phyloP scores from a whole-genome alignment of 768 basidiomycete genomes.

The Melanogaster broomeanus region DNA sequence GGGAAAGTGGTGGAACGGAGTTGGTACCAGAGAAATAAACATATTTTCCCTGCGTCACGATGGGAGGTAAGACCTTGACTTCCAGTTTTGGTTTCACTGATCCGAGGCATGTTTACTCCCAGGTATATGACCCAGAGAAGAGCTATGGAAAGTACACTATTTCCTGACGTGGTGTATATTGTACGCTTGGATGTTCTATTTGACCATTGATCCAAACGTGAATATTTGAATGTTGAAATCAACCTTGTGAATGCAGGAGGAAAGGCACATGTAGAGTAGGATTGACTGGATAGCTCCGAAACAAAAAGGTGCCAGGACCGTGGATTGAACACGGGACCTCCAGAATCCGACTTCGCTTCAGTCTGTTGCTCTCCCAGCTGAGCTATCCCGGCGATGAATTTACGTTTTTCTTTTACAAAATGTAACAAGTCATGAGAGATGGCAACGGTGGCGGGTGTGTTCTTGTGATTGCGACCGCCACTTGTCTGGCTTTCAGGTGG shows the following conservation, averaged over 20 bases:
- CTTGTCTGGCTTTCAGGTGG: no score
- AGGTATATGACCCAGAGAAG: slow-evolving; percentile 95
- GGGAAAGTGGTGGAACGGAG: slow-evolving; percentile 97
- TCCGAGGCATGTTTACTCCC: not conserved
- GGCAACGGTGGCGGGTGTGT: no score
- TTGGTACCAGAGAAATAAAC: slow-evolving; percentile 95
- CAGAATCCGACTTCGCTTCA: slow-evolving; percentile 48
- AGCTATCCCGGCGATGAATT: slow-evolving; percentile 55
- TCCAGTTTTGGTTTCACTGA: slow-evolving; percentile 1
- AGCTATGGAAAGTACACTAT: slow-evolving; percentile 92
- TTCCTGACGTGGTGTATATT: slow-evolving; percentile 31
- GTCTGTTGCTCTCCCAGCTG: slow-evolving; percentile 78
- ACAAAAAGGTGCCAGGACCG: slow-evolving; percentile 46
- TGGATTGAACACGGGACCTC: slow-evolving; percentile 61
- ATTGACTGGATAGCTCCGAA: not conserved
- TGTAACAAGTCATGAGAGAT: no score
- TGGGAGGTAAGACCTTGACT: slow-evolving; percentile 84
- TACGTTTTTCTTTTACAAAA: no score
- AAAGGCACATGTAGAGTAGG: no score
- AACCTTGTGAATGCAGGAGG: no score
- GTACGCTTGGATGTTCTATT: slow-evolving; percentile 34
- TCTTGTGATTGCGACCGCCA: no score
- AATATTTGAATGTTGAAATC: no score
- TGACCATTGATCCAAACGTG: not conserved
- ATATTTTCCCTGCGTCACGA: slow-evolving; percentile 94